Evolutionary conservation across 139 green algal genomes (phyloP).

Genomic region (Tetratostichococcus sp.): DNA sequence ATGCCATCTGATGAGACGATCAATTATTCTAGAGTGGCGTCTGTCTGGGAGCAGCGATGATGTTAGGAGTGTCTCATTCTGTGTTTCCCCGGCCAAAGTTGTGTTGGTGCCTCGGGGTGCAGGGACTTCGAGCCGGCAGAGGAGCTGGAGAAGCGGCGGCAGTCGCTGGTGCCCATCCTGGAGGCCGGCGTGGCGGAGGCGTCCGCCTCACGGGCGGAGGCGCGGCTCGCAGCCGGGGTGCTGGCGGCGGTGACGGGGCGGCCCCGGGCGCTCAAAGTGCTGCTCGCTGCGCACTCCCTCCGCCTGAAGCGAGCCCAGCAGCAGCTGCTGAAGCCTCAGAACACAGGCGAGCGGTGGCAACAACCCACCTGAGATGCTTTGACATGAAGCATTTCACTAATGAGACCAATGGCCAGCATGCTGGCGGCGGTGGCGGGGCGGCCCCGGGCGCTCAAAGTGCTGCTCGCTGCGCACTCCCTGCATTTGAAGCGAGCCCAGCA

Average conservation of each 20-base stretch:
- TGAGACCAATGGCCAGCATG: no score
- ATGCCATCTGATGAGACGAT: no score
- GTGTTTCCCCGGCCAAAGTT: neutral
- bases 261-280: neutral
- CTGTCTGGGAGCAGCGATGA: no score
- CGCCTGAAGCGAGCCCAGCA: conserved; percentile 13
- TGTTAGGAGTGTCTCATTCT: no score
- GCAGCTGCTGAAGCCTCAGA: conserved; percentile 26
- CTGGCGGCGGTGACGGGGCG: conserved; percentile 9
- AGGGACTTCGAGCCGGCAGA: conserved; percentile 1
- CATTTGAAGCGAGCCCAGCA: conserved; percentile 11
- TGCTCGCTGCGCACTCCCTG: conserved; percentile 12
- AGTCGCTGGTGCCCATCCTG: conserved; percentile 4
- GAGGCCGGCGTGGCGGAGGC: conserved; percentile 7
- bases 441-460: neutral
- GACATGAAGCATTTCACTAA: no score
- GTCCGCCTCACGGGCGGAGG: neutral
- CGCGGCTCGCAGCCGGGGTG: neutral
- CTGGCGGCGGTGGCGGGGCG: conserved; percentile 1
- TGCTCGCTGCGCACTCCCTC: conserved; percentile 12
- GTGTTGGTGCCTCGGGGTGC: neutral
- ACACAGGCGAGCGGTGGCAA: conserved; percentile 12
- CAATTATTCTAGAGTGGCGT: no score
- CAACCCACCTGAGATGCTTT: no score
- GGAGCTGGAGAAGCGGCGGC: conserved; percentile 7